Evolutionary conservation across 2,329 filamentous ascomycete species (phyloP).

Genomic region (Stachybotrys elegans): DNA sequence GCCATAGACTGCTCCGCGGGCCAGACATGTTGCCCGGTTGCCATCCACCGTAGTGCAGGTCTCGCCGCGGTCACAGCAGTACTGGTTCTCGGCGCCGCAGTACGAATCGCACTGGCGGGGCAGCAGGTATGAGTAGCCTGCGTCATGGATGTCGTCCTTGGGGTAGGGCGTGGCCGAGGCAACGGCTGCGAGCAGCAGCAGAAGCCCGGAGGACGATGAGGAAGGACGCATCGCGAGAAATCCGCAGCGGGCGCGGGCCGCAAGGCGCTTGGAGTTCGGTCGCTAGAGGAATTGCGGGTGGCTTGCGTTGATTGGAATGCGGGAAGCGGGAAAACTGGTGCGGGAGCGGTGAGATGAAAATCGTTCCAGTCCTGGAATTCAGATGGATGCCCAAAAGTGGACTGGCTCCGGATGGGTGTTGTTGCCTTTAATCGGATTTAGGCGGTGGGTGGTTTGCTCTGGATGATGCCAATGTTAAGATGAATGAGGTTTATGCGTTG

Average conservation of each 20-base stretch:
- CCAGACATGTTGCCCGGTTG: conserved; percentile 45
- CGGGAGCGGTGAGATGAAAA: conserved; percentile 1
- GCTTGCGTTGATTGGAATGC: conserved; percentile 7
- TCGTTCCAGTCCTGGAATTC: neutral
- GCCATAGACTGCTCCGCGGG: conserved; percentile 25
- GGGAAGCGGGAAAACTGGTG: conserved; percentile 4
- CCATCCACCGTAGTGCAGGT: conserved; percentile 45
- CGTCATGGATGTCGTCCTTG: conserved; percentile 41
- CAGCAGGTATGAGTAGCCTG: conserved; percentile 46
- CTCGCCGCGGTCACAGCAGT: conserved; percentile 47
- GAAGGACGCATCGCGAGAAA: conserved; percentile 16
- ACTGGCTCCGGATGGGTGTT: too few relatives aligned
- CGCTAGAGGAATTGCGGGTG: neutral
- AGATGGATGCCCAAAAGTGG: conserved; percentile 2
- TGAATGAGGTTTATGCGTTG: too few relatives aligned
- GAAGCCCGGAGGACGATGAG: conserved; percentile 10
- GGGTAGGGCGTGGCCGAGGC: conserved; percentile 43
- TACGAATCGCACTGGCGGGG: conserved; percentile 42
- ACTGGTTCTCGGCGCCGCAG: conserved; percentile 51
- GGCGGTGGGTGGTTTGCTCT: too few relatives aligned
- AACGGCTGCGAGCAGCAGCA: conserved; percentile 33
- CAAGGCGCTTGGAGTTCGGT: neutral
- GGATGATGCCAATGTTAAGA: neutral
- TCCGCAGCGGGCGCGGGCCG: neutral
- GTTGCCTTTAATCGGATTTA: neutral